phyloP scores from a whole-genome alignment of 805 yeast species.

The Brettanomyces nanus region DNA sequence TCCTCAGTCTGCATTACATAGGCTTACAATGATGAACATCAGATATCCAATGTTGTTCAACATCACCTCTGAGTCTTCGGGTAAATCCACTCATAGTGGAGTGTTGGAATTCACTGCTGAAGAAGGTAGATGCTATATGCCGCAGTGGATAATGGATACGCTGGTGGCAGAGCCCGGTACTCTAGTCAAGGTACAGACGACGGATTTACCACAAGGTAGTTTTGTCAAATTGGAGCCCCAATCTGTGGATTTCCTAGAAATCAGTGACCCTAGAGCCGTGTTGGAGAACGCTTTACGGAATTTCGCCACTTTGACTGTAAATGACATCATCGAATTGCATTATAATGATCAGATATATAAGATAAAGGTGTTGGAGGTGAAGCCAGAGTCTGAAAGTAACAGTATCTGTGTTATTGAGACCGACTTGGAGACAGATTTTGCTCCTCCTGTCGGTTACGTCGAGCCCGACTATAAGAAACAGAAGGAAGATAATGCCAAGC shows the following conservation, averaged over 20 bases:
- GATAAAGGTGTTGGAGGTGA: constrained; percentile 78
- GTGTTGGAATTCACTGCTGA: constrained; percentile 95
- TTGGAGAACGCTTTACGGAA: constrained; percentile 85
- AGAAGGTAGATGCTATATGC: constrained; percentile 91
- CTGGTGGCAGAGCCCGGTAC: constrained; percentile 69
- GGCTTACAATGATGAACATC: constrained; percentile 82
- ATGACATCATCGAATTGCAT: constrained; percentile 75
- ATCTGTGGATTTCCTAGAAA: constrained; percentile 84
- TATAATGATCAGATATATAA: constrained; percentile 75
- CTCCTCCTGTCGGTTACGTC: constrained; percentile 97
- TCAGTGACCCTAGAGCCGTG: constrained; percentile 94
- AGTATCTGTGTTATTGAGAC: constrained; percentile 96
- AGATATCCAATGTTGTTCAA: constrained; percentile 95
- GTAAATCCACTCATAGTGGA: constrained; percentile 73
- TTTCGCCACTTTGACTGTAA: constrained; percentile 78
- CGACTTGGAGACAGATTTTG: constrained; percentile 93
- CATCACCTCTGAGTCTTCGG: constrained; percentile 54
- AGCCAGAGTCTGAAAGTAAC: constrained; percentile 56
- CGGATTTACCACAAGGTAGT: constrained; percentile 76
- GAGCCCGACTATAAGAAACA: constrained; percentile 63
- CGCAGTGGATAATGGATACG: constrained; percentile 93
- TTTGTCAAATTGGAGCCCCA: constrained; percentile 96
- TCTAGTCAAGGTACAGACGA: constrained; percentile 63
- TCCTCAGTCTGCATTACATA: constrained; percentile 88
- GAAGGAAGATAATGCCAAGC: constrained; percentile 32